Evolutionary conservation across 345 rosid species (phyloP).

Genomic region (Dipteronia dyeriana): DNA sequence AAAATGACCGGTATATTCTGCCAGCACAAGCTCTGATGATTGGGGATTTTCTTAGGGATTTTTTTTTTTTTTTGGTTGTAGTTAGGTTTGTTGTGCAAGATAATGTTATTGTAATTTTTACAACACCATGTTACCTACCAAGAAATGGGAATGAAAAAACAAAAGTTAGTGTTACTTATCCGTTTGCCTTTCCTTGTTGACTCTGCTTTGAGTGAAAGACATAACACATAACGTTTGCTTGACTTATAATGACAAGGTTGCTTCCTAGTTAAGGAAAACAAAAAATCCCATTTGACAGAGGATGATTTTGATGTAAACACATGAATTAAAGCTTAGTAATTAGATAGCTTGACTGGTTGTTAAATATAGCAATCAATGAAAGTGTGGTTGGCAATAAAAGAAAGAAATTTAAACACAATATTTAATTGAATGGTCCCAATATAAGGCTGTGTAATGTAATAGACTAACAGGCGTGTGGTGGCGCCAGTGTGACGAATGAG

Average conservation of each 20-base stretch:
- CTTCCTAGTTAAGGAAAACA: slow-evolving; percentile 11
- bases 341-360: background rate
- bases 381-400: no score
- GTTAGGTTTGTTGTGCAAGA: slow-evolving; percentile 6
- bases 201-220: slow-evolving; percentile 6
- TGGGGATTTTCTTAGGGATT: background rate
- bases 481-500: background rate
- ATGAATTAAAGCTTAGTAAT: background rate
- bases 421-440: no score
- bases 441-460: no score
- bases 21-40: background rate
- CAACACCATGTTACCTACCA: background rate
- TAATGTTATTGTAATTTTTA: background rate
- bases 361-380: background rate
- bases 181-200: background rate
- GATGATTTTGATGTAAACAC: background rate
- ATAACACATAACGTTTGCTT: slow-evolving; percentile 2
- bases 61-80: background rate
- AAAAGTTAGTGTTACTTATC: background rate
- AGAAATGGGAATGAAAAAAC: background rate
- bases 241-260: slow-evolving; percentile 3
- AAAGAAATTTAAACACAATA: no score
- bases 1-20: slow-evolving; percentile 4
- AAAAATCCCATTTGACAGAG: background rate
- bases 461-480: no score